Evolutionary conservation across 495 filamentous ascomycete genomes (phyloP).

Genomic region (Lophiotrema nucula): DNA sequence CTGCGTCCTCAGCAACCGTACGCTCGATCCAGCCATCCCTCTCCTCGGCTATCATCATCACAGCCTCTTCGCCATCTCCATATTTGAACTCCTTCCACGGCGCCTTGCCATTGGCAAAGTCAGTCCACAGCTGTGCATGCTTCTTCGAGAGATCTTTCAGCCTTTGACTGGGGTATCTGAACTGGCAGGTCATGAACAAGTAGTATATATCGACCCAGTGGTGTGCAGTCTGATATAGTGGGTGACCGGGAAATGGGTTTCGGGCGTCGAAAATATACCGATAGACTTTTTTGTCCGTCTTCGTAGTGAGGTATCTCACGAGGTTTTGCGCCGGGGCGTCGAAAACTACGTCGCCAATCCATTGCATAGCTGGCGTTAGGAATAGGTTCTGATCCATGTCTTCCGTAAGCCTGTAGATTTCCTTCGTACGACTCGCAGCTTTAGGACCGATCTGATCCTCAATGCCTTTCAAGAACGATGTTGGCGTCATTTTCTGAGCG

Average conservation of each 20-base stretch:
- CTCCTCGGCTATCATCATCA: conserved; percentile 17
- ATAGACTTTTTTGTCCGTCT: conserved; percentile 10
- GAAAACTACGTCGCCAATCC: conserved; percentile 19
- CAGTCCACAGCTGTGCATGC: conserved; percentile 22
- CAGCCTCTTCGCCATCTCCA: not conserved
- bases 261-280: conserved; percentile 23
- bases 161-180: conserved; percentile 2
- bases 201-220: conserved; percentile 29
- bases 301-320: not conserved
- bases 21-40: conserved; percentile 20
- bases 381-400: conserved; percentile 22
- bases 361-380: conserved; percentile 3
- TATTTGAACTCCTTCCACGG: conserved; percentile 20
- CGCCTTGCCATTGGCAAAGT: conserved; percentile 14
- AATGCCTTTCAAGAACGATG: not conserved
- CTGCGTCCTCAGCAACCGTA: conserved; percentile 10
- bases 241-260: conserved; percentile 16
- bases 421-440: not conserved
- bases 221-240: conserved; percentile 7
- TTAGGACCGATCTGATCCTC: not conserved
- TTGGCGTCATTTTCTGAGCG: not conserved
- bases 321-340: conserved; percentile 10
- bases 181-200: conserved; percentile 15
- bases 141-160: conserved; percentile 13
- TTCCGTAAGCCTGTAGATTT: conserved; percentile 12